A percentile compares a stretch with the other conserved stretches of the same genome.
phyloP scores from a whole-genome alignment of 805 yeast genomes.

The Candida hungchunana region DNA sequence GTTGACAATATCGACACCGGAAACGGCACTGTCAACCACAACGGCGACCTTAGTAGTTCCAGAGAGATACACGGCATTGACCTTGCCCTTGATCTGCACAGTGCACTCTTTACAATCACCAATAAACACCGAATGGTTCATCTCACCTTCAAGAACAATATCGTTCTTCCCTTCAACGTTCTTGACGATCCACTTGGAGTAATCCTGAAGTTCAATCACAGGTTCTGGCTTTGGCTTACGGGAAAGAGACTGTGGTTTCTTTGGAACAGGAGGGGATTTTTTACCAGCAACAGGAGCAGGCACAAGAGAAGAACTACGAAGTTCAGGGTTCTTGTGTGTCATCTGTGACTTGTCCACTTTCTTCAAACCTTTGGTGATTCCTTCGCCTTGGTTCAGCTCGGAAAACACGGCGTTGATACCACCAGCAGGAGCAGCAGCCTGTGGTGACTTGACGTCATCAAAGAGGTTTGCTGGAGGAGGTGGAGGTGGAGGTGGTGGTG shows the following conservation, averaged over 20 bases:
- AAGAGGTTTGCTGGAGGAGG: constrained; percentile 82
- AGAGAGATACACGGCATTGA: constrained; percentile 79
- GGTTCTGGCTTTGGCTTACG: constrained; percentile 50
- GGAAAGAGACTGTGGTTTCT: constrained; percentile 66
- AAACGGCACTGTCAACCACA: constrained; percentile 77
- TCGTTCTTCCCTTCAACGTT: constrained; percentile 64
- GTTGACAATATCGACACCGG: constrained; percentile 86
- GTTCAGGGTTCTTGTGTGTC: constrained; percentile 88
- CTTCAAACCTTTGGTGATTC: constrained; percentile 77
- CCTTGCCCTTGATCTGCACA: constrained; percentile 84
- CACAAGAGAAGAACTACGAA: constrained; percentile 57
- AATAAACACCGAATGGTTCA: constrained; percentile 85
- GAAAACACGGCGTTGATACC: constrained; percentile 89
- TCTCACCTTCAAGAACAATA: constrained; percentile 69
- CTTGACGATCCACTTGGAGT: constrained; percentile 82
- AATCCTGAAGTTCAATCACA: constrained; percentile 71
- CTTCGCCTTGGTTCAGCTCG: constrained; percentile 83
- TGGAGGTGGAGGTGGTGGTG: constrained; percentile 97
- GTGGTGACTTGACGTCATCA: constrained; percentile 31
- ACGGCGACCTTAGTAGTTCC: constrained; percentile 70
- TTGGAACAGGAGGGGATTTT: constrained; percentile 66
- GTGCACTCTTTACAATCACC: constrained; percentile 74
- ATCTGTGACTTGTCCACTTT: constrained; percentile 91
- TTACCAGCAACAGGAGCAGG: constrained; percentile 32
- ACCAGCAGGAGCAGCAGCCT: constrained; percentile 27